Conservation (phyloP, 1,139 yeast species). For the Maudiozyma humilis region DNA sequence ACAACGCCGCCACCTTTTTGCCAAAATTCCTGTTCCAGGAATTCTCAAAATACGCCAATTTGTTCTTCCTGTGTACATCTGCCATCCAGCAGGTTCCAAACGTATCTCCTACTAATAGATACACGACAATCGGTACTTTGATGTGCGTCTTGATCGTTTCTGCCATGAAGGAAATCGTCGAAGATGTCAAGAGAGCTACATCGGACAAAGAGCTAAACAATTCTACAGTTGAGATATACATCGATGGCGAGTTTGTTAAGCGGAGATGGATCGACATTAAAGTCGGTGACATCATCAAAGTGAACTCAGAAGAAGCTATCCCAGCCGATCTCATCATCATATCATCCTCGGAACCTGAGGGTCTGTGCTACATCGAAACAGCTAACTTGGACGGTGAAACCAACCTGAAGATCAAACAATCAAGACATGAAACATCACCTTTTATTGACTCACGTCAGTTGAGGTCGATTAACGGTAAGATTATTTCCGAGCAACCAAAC, state of each 20-base stretch:
- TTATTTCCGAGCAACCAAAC: constrained; percentile 87
- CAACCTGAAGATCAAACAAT: constrained; percentile 87
- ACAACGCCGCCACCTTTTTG: constrained; percentile 83
- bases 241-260: constrained; percentile 54
- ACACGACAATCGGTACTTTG: constrained; percentile 89
- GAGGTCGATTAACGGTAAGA: constrained; percentile 43
- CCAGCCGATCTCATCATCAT: constrained; percentile 87
- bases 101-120: constrained; percentile 93
- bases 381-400: constrained; percentile 98
- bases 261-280: constrained; percentile 80
- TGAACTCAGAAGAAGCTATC: constrained; percentile 79
- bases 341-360: constrained; percentile 96
- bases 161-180: constrained; percentile 83
- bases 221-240: constrained; percentile 65
- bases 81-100: constrained; percentile 93
- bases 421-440: constrained; percentile 67
- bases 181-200: constrained; percentile 78
- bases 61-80: constrained; percentile 88
- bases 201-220: constrained; percentile 88
- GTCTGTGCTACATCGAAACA: constrained; percentile 93
- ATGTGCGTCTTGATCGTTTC: constrained; percentile 78
- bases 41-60: constrained; percentile 91
- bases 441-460: constrained; percentile 64
- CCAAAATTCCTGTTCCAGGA: constrained; percentile 95
- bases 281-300: constrained; percentile 87